phyloP scores from a whole-genome alignment of 352 stramenopile genomes.

The Phytophthora fragariaefolia region DNA sequence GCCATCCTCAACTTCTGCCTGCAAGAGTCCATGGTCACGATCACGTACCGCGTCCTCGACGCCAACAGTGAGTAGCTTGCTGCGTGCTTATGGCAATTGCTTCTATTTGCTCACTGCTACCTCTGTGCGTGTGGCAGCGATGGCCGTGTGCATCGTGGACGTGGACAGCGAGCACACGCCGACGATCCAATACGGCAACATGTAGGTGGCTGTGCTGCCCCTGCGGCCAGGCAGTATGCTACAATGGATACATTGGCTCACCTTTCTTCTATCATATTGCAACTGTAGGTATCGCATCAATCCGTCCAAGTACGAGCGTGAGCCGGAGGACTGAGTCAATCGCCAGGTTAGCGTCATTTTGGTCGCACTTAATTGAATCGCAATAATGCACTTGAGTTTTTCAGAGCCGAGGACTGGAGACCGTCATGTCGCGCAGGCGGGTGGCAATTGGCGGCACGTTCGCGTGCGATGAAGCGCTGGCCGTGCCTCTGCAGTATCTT shows the following conservation, averaged over 20 bases:
- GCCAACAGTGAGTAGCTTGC: slow-evolving; percentile 64
- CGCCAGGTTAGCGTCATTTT: slow-evolving; percentile 8
- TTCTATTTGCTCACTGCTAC: background rate
- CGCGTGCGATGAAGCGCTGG: slow-evolving; percentile 62
- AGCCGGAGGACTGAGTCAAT: slow-evolving; percentile 44
- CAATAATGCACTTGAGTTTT: slow-evolving; percentile 19
- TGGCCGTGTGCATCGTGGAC: slow-evolving; percentile 86
- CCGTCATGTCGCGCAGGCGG: slow-evolving; percentile 20
- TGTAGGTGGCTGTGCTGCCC: slow-evolving; percentile 59
- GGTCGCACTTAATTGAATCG: slow-evolving; percentile 37
- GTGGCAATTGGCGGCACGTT: slow-evolving; percentile 67
- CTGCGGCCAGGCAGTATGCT: too few relatives aligned
- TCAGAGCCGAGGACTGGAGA: slow-evolving; percentile 12
- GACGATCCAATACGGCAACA: slow-evolving; percentile 86
- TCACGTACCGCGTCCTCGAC: slow-evolving; percentile 82
- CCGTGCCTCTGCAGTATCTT: slow-evolving; percentile 56
- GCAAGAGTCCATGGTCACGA: slow-evolving; percentile 86
- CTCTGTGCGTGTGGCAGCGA: slow-evolving; percentile 48
- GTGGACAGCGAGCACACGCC: slow-evolving; percentile 85
- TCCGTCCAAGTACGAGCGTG: slow-evolving; percentile 71
- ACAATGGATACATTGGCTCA: too few relatives aligned
- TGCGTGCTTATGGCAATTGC: background rate
- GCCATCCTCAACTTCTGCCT: slow-evolving; percentile 87
- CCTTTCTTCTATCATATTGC: background rate
- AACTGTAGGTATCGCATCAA: slow-evolving; percentile 76